These are phyloP conservation scores for Hypsizygus marmoreus DNA, from an alignment of 768 basidiomycete species.

Conservation along the genomic window DNA sequence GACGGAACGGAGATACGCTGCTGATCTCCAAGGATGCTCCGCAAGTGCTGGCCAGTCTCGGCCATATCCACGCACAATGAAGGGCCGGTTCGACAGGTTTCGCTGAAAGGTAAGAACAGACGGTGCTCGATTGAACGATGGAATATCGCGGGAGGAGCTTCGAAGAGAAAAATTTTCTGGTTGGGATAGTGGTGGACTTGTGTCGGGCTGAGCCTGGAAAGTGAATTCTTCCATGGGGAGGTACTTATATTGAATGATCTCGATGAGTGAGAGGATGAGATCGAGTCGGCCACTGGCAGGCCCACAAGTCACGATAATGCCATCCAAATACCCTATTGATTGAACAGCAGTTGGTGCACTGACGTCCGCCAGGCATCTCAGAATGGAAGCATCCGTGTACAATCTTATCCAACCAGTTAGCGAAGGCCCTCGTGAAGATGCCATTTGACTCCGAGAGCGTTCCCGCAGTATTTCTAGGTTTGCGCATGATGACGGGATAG, in stretches of 20 bases:
- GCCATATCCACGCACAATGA: slow-evolving; percentile 69
- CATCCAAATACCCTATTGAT: slow-evolving; percentile 68
- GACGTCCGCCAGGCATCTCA: slow-evolving; percentile 49
- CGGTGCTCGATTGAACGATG: slow-evolving; percentile 48
- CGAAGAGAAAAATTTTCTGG: slow-evolving; percentile 9
- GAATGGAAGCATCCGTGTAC: slow-evolving; percentile 75
- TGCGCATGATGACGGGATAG: slow-evolving; percentile 6
- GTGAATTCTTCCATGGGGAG: slow-evolving; percentile 11
- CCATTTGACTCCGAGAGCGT: slow-evolving; percentile 45
- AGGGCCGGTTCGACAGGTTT: slow-evolving; percentile 52
- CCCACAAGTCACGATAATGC: slow-evolving; percentile 83
- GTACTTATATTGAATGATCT: slow-evolving; percentile 50
- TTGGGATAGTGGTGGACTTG: neutral
- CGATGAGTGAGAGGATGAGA: slow-evolving; percentile 64
- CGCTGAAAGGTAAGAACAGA: slow-evolving; percentile 59
- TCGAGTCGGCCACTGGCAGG: slow-evolving; percentile 63
- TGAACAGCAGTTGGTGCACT: slow-evolving; percentile 31
- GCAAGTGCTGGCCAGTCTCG: slow-evolving; percentile 78
- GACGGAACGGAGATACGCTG: slow-evolving; percentile 64
- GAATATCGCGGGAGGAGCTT: slow-evolving; percentile 35
- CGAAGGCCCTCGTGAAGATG: slow-evolving; percentile 35
- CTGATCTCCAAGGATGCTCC: slow-evolving; percentile 68
- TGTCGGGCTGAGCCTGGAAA: slow-evolving; percentile 3
- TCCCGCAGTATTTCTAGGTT: slow-evolving; percentile 44
- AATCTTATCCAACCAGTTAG: slow-evolving; percentile 60